Evolutionary conservation across 1,284 basidiomycete genomes (phyloP).

Genomic region (Boletus smithii): DNA sequence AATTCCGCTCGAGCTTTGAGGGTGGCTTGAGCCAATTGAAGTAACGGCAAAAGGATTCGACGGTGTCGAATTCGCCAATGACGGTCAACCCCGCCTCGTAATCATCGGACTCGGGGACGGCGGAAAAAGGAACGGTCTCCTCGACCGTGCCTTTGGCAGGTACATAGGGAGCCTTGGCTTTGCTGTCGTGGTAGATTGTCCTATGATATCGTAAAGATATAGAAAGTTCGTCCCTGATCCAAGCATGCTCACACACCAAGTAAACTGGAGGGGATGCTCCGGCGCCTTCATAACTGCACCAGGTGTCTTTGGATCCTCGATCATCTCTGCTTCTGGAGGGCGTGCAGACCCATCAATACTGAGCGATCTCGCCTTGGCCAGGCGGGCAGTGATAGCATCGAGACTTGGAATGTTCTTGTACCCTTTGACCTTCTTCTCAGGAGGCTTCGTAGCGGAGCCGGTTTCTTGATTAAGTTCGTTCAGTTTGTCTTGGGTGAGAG

Average conservation of each 20-base stretch:
- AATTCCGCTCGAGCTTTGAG: constrained; percentile 80
- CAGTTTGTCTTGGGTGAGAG: constrained; percentile 60
- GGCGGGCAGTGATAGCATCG: constrained; percentile 73
- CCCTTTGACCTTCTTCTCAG: constrained; percentile 54
- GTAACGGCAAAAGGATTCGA: constrained; percentile 90
- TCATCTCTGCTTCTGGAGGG: constrained; percentile 70
- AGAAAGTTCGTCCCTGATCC: constrained; percentile 1
- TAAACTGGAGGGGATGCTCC: constrained; percentile 80
- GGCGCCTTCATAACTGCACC: constrained; percentile 68
- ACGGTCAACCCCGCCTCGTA: constrained; percentile 78
- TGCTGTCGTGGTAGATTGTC: constrained; percentile 88
- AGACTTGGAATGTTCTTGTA: constrained; percentile 85
- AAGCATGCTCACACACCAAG: constrained; percentile 56
- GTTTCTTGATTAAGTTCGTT: constrained; percentile 56
- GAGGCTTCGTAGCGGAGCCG: constrained; percentile 16
- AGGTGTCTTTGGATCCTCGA: constrained; percentile 77
- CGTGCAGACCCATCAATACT: constrained; percentile 69
- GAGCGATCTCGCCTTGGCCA: constrained; percentile 63
- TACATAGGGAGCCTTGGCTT: constrained; percentile 64
- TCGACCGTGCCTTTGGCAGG: constrained; percentile 34
- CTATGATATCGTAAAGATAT: constrained; percentile 36
- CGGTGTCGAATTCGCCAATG: constrained; percentile 79
- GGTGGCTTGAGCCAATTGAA: constrained; percentile 94
- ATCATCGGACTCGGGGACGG: constrained; percentile 54
- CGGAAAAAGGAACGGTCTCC: constrained; percentile 30